Evolutionary conservation across 805 yeast genomes (phyloP).

Genomic region (Metschnikowia corniflorae): DNA sequence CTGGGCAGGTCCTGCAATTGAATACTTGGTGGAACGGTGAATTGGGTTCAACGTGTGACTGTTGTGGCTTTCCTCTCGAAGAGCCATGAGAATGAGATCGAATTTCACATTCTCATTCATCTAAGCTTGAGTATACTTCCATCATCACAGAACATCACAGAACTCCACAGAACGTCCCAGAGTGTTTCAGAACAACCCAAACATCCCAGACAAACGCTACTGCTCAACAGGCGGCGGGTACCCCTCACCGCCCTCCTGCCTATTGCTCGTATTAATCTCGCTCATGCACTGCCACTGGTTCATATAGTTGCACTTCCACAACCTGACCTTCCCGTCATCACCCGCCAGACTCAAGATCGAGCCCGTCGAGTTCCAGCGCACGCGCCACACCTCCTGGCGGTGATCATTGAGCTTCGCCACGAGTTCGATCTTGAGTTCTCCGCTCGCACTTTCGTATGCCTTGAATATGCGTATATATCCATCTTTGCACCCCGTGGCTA

Average conservation of each 20-base stretch:
- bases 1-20: slow-evolving; percentile 67
- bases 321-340: slow-evolving; percentile 86
- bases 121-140: too few relatives aligned
- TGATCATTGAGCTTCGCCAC: slow-evolving; percentile 73
- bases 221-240: too few relatives aligned
- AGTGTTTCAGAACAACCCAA: too few relatives aligned
- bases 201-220: too few relatives aligned
- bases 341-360: slow-evolving; percentile 91
- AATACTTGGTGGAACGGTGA: slow-evolving; percentile 55
- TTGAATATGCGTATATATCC: slow-evolving; percentile 87
- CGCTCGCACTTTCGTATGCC: slow-evolving; percentile 44
- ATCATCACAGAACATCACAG: too few relatives aligned
- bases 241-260: slow-evolving; percentile 17
- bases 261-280: slow-evolving; percentile 39
- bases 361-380: slow-evolving; percentile 92
- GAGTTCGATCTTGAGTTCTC: slow-evolving; percentile 47
- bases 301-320: slow-evolving; percentile 87
- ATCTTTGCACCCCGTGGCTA: slow-evolving; percentile 96
- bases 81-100: slow-evolving; percentile 52
- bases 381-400: slow-evolving; percentile 91
- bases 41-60: slow-evolving; percentile 50
- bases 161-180: too few relatives aligned
- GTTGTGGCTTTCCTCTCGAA: slow-evolving; percentile 45
- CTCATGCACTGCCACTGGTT: slow-evolving; percentile 91
- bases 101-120: too few relatives aligned